These are phyloP conservation scores for Phytomonas sp. DNA, from an alignment of 208 protist genomes.

Conservation along the genomic window DNA sequence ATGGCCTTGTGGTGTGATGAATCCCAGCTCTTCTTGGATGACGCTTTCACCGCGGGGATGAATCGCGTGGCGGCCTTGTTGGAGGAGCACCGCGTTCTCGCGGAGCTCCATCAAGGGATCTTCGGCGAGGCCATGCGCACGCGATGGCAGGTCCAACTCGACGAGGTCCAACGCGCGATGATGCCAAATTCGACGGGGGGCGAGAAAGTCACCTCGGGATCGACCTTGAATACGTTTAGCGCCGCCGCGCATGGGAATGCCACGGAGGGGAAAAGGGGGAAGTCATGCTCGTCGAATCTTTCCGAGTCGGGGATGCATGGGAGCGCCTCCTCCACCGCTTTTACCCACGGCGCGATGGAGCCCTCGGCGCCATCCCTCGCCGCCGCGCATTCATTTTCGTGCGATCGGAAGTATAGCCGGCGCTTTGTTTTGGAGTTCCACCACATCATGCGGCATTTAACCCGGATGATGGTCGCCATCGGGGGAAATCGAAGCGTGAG, in stretches of 20 bases:
- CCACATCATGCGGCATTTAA: constrained; percentile 53
- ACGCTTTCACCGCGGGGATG: constrained; percentile 43
- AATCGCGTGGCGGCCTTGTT: constrained; percentile 36
- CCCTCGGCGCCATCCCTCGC: background rate
- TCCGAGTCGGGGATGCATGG: background rate
- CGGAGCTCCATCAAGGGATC: constrained; percentile 63
- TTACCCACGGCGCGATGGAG: background rate
- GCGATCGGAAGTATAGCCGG: constrained; percentile 60
- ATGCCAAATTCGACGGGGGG: constrained; percentile 29
- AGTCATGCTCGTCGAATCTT: too few relatives aligned
- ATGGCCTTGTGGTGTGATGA: constrained; percentile 73
- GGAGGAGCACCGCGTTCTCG: constrained; percentile 65
- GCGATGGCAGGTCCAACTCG: constrained; percentile 84
- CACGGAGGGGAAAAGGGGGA: too few relatives aligned
- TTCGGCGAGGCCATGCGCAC: constrained; percentile 81
- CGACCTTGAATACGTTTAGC: constrained; percentile 10
- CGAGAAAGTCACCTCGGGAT: constrained; percentile 15
- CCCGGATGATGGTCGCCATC: constrained; percentile 33
- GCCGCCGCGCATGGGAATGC: background rate
- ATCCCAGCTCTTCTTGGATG: constrained; percentile 55
- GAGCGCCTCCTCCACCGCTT: background rate
- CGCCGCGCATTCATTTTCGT: background rate
- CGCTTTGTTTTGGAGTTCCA: constrained; percentile 73
- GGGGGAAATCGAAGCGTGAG: constrained; percentile 37
- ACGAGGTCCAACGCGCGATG: constrained; percentile 84